Conservation (phyloP, 768 basidiomycete genomes). For the Termitomyces sp. region DNA sequence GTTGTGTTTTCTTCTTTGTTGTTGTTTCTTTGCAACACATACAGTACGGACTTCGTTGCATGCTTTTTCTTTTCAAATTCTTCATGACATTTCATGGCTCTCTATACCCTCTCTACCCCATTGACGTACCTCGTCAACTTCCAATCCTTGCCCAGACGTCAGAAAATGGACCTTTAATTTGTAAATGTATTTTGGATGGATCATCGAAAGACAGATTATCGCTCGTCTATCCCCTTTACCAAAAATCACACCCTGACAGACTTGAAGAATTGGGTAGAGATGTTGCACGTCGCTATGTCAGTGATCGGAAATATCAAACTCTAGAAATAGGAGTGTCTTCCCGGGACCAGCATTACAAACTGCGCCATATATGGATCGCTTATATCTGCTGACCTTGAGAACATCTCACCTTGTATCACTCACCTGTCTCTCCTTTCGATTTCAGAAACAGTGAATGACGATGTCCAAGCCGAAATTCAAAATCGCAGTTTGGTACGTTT, state of each 20-base stretch:
- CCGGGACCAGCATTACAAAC: not conserved
- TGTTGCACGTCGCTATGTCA: not conserved
- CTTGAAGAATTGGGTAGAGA: too few species aligned
- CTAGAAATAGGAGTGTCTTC: not conserved
- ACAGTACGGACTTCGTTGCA: conserved; percentile 5
- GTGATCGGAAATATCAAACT: not conserved
- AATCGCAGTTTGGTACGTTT: conserved; percentile 7
- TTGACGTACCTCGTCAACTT: not conserved
- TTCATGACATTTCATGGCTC: conserved; percentile 3
- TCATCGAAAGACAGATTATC: not conserved
- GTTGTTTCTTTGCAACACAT: not conserved
- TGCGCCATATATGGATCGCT: not conserved
- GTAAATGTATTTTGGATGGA: not conserved
- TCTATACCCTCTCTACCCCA: not conserved
- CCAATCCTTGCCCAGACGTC: not conserved
- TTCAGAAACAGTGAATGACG: not conserved
- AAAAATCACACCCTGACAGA: not conserved
- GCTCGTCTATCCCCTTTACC: not conserved
- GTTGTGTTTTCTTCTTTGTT: not conserved
- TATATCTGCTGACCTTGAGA: not conserved
- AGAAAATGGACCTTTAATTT: not conserved
- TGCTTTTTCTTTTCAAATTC: not conserved
- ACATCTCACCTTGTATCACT: not conserved
- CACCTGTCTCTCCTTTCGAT: too few species aligned
- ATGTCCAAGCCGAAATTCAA: conserved; percentile 7